Base-by-base conservation (phyloP, 331 rosid species). In the Erythrophleum ivorense region DNA sequence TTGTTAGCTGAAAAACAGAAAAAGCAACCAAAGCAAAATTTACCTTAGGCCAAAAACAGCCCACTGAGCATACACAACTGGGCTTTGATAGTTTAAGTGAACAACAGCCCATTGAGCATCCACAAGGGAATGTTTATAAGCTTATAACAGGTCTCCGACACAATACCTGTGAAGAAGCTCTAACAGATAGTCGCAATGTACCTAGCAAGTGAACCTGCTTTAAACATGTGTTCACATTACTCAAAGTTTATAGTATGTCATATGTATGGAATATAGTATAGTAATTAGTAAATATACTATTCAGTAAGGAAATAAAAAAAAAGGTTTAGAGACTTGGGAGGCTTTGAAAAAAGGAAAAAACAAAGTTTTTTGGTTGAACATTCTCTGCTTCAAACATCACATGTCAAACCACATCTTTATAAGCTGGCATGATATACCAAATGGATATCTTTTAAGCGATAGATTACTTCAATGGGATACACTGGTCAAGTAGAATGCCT, bases 51-150 rank as follows among this genome's bases (percentile, higher is more conserved):
- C 68, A 75, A 58, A 40, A 57, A 40, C 68, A 38, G 19, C 79
- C 69, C 41, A 75, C 19, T 8, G 62, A 38, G 53, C 75, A 48
- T 19, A 5, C 4, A 45, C 54, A 69, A 45, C 54, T n/a, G 53
- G 41, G 31, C 59, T 31, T 71, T 29, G 76, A 29, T 71, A 71
- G 21, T 52, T 50, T 71, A 7, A 63, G 24, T 2, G 55, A 65
- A 78, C 74, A 78, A 78, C 74, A 49, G 77, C 78, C 83, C 83
- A 79, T 79, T 38, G 46, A 58, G 70, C 62, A 45, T 58, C 55
- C 68, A 57, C 55, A 14, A 52, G 7, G 50, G 48, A 34, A 19
- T 70, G 18, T 34, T 64, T 43, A 64, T 55, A 24, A 79, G 10
- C 19, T 24, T 70, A 46, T 43, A 15, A 21, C 58, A 34, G 73